Evolutionary conservation across 805 yeast genomes (phyloP).

Genomic region (Peterozyma toletana): DNA sequence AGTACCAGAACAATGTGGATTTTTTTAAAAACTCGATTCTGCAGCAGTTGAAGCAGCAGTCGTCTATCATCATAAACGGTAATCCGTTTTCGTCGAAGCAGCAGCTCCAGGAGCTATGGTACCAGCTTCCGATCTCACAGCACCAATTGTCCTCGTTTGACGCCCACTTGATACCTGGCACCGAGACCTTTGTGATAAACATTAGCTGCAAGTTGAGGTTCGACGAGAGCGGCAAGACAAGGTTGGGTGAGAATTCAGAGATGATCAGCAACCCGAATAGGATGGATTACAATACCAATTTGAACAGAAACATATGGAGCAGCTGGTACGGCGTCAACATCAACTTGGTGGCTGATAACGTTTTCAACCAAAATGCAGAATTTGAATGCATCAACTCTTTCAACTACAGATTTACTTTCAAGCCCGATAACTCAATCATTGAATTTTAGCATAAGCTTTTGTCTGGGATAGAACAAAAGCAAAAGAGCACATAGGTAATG

Average conservation of each 20-base stretch:
- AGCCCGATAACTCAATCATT: slow-evolving; percentile 43
- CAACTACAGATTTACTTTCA: slow-evolving; percentile 59
- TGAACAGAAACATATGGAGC: slow-evolving; percentile 54
- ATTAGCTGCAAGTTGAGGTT: slow-evolving; percentile 55
- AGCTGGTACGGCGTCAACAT: slow-evolving; percentile 64
- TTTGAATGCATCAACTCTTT: slow-evolving; percentile 48
- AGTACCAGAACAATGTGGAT: slow-evolving; percentile 11
- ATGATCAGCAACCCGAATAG: slow-evolving; percentile 21
- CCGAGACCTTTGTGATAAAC: slow-evolving; percentile 44
- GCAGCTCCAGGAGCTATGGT: slow-evolving; percentile 54
- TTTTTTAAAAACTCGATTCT: slow-evolving; percentile 17
- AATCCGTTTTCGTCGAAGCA: slow-evolving; percentile 43
- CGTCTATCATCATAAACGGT: slow-evolving; percentile 54
- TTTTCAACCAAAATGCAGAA: slow-evolving; percentile 25
- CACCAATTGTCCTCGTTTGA: slow-evolving; percentile 62
- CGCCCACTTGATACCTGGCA: slow-evolving; percentile 61
- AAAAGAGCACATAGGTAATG: too few species aligned
- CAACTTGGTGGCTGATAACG: slow-evolving; percentile 53
- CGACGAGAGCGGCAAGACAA: slow-evolving; percentile 68
- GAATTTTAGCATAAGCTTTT: too few species aligned
- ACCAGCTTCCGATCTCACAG: slow-evolving; percentile 46
- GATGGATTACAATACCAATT: slow-evolving; percentile 10
- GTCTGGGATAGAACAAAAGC: too few species aligned
- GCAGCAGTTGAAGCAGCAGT: slow-evolving; percentile 41
- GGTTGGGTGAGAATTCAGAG: slow-evolving; percentile 59